These are phyloP conservation scores for Amanita pseudoporphyria DNA, from an alignment of 768 basidiomycete genomes.

Conservation along the genomic window DNA sequence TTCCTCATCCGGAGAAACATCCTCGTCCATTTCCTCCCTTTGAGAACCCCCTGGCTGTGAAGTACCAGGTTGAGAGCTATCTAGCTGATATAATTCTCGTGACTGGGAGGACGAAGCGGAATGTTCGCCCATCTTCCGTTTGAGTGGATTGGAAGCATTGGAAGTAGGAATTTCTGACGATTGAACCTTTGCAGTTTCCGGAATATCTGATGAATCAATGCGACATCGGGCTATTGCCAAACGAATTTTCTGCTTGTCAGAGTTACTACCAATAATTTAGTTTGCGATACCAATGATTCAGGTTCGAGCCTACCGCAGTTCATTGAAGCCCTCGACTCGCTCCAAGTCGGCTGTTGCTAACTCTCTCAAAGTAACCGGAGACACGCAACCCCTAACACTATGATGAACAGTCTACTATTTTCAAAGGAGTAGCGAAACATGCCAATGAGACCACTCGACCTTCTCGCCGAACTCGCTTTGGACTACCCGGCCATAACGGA, in stretches of 20 bases:
- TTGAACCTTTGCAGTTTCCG: slow-evolving; percentile 27
- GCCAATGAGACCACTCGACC: slow-evolving; percentile 77
- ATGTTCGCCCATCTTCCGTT: slow-evolving; percentile 2
- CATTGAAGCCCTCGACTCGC: slow-evolving; percentile 38
- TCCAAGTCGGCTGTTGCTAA: slow-evolving; percentile 36
- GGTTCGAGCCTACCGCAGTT: slow-evolving; percentile 33
- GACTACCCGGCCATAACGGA: slow-evolving; percentile 55
- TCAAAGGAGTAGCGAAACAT: slow-evolving; percentile 11
- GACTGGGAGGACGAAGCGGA: slow-evolving; percentile 1
- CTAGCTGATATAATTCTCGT: neutral
- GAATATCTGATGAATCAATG: slow-evolving; percentile 51
- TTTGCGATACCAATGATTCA: neutral
- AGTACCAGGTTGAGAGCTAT: neutral
- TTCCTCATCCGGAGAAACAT: slow-evolving; percentile 35
- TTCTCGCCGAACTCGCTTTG: slow-evolving; percentile 43
- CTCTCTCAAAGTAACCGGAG: slow-evolving; percentile 39
- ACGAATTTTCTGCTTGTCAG: slow-evolving; percentile 57
- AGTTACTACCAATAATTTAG: slow-evolving; percentile 24
- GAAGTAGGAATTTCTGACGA: neutral
- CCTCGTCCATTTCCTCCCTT: slow-evolving; percentile 33
- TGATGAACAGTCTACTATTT: slow-evolving; percentile 3
- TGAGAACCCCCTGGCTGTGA: slow-evolving; percentile 8
- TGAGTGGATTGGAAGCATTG: neutral
- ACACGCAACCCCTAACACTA: slow-evolving; percentile 59
- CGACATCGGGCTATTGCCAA: slow-evolving; percentile 43